Conservation (phyloP, 768 basidiomycete genomes). For the Tulasnella sp. region DNA sequence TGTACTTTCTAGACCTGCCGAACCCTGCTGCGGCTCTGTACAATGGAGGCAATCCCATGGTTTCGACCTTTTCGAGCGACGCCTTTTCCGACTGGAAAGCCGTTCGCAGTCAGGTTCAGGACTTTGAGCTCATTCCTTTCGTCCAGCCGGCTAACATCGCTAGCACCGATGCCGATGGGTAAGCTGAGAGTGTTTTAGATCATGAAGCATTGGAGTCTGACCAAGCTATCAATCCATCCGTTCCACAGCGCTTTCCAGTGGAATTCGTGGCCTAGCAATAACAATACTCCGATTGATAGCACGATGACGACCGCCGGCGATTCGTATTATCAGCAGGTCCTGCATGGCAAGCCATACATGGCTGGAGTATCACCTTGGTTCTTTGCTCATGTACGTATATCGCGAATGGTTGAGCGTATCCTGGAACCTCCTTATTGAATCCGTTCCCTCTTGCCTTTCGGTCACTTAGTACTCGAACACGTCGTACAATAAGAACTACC, state of each 20-base stretch:
- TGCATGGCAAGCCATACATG: slow-evolving; percentile 23
- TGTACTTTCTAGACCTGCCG: slow-evolving; percentile 22
- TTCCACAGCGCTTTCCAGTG: slow-evolving; percentile 12
- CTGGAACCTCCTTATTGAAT: neutral
- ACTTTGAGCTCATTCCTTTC: slow-evolving; percentile 25
- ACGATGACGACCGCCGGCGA: slow-evolving; percentile 22
- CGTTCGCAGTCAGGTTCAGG: slow-evolving; percentile 16
- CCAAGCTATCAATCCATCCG: neutral
- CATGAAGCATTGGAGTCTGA: too few relatives aligned
- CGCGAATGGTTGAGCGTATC: too few relatives aligned
- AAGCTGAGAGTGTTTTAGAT: too few relatives aligned
- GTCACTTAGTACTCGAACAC: slow-evolving; percentile 19
- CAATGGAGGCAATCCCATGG: slow-evolving; percentile 25
- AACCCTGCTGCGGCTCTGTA: slow-evolving; percentile 21
- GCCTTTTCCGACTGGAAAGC: slow-evolving; percentile 24
- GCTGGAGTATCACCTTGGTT: slow-evolving; percentile 20
- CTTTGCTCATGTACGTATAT: slow-evolving; percentile 25
- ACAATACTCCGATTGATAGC: slow-evolving; percentile 22
- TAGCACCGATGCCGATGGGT: too few relatives aligned
- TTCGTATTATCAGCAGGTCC: slow-evolving; percentile 18
- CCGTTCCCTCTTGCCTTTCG: neutral
- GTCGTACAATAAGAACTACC: slow-evolving; percentile 27
- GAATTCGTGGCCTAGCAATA: slow-evolving; percentile 26
- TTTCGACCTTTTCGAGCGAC: slow-evolving; percentile 28
- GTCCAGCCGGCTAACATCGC: slow-evolving; percentile 19